Evolutionary conservation across 2,329 filamentous ascomycete genomes (phyloP).

Genomic region (Arthroderma uncinatum): DNA sequence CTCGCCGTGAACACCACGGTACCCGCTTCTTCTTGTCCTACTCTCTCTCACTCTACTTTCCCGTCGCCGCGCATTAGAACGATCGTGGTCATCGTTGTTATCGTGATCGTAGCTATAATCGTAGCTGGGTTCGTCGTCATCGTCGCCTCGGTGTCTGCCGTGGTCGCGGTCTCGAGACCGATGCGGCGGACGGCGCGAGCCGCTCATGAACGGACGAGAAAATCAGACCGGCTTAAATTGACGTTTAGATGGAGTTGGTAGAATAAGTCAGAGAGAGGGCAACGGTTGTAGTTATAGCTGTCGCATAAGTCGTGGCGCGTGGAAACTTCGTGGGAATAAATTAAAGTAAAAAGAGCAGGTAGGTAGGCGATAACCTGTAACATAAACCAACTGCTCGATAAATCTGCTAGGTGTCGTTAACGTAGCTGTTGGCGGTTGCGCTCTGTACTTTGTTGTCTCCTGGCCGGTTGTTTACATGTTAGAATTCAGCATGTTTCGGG

Average conservation of each 20-base stretch:
- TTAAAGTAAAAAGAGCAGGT: no score
- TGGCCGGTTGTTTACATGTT: background rate
- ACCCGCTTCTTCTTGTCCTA: background rate
- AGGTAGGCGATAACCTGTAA: no score
- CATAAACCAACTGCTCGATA: no score
- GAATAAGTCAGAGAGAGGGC: background rate
- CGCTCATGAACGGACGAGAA: background rate
- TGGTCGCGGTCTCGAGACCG: slow-evolving; percentile 11
- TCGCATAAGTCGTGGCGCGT: background rate
- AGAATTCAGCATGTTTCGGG: no score
- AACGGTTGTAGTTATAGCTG: background rate
- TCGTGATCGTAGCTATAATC: slow-evolving; percentile 9
- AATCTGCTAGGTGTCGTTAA: no score
- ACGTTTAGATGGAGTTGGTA: background rate
- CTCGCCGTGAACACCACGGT: background rate
- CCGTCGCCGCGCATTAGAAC: background rate
- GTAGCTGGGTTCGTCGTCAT: slow-evolving; percentile 6
- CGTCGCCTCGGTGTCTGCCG: background rate
- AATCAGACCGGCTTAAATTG: background rate
- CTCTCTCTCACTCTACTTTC: background rate
- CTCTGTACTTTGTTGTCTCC: no score
- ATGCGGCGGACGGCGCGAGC: slow-evolving; percentile 12
- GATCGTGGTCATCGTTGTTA: slow-evolving; percentile 3
- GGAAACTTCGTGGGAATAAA: no score
- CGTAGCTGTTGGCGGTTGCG: no score